Evolutionary conservation across 345 rosid genomes (phyloP).

Genomic region (Citrus unshiu): DNA sequence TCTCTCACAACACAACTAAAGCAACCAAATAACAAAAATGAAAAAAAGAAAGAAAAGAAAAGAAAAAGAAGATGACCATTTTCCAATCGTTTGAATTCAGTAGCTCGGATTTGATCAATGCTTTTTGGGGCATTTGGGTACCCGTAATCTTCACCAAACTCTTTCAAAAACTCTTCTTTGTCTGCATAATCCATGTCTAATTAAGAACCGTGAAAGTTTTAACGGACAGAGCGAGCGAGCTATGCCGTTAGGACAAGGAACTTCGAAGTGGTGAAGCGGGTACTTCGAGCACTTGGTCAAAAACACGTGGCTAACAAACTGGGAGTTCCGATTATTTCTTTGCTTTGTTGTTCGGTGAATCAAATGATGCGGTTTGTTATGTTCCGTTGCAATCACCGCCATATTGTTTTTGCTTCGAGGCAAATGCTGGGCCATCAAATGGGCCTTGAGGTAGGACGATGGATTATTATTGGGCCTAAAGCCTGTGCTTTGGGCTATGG

Average conservation of each 20-base stretch:
- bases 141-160: slow-evolving; percentile 72
- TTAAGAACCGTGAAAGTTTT: not conserved
- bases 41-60: not conserved
- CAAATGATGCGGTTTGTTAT: not conserved
- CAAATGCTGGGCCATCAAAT: not conserved
- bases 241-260: not conserved
- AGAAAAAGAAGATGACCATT: slow-evolving; percentile 27
- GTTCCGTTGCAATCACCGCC: not conserved
- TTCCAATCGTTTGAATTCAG: slow-evolving; percentile 80
- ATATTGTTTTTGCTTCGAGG: not conserved
- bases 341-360: not conserved
- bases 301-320: not conserved
- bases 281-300: not conserved
- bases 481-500: not conserved
- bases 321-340: not conserved
- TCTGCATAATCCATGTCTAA: slow-evolving; percentile 1
- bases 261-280: not conserved
- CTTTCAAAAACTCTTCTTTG: slow-evolving; percentile 60
- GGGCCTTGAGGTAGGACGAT: not conserved
- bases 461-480: not conserved
- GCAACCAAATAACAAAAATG: not conserved
- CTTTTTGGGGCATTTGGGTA: slow-evolving; percentile 71
- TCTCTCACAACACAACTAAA: not conserved
- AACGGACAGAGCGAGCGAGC: not conserved
- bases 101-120: slow-evolving; percentile 68